Evolutionary conservation across 2,329 filamentous ascomycete species (phyloP), one percentile per base, ranked within the genome.

Genomic region (Trichoderma arundinaceum): DNA sequence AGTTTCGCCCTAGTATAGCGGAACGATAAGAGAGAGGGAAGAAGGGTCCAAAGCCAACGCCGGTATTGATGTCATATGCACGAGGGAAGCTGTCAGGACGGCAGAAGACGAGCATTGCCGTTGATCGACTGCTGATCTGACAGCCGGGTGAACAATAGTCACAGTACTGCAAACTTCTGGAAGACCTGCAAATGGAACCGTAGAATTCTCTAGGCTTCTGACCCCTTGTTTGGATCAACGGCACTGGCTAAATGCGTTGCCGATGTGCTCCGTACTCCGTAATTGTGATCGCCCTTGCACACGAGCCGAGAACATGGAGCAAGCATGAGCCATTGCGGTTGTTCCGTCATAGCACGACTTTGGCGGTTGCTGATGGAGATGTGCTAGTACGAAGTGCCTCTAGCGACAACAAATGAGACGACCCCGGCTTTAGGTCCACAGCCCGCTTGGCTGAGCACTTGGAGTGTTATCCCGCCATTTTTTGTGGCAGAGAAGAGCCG

Each of bases 281-380:
- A 63, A 63, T 63, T 63, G 39, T 28, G 60, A 54, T 63, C 60
- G 48, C 28, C 51, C 43, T 8, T 19, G 43, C 19, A 41, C 33
- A 39, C 35, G 52, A 54, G 52, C 35, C 52, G 52, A 22, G 52
- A 28, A 54, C 52, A 35, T 13, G 52, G 52, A 39, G 46, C 12
- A n/a, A 49, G 46, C 17, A 19, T 46, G 5, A 8, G 51, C 10
- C 10, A 41, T 13, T 32, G 59, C 48, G 28, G 35, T 41, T 62
- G 49, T 32, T 33, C 28, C 48, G 59, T 53, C 48, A 62, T 44
- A 28, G 48, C 48, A 22, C 22, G 59, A n/a, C 38, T 53, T 53
- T 35, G 57, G 33, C 12, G 22, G 28, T 19, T 19, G 28, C 8
- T 22, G 35, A 51, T 41, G 44, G 33, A 41, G 38, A 35, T 28